Conservation (phyloP, 2,329 filamentous ascomycete species). For the Elsinoe perseae region DNA sequence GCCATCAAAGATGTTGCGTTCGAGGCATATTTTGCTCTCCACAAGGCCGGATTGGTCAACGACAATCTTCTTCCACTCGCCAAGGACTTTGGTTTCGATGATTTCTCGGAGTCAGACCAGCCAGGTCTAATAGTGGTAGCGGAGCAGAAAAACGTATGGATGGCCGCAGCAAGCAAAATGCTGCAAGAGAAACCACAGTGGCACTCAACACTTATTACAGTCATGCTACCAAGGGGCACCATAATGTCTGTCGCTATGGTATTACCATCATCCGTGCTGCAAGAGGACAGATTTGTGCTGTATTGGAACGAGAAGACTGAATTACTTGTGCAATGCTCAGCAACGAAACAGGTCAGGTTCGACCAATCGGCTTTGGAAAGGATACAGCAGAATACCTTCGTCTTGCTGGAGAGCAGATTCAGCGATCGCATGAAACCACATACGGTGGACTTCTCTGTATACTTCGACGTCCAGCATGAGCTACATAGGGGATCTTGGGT, state of each 20-base stretch:
- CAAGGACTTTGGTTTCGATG: slow-evolving; percentile 19
- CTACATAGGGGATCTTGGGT: neutral
- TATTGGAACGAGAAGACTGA: slow-evolving; percentile 23
- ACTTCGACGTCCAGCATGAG: neutral
- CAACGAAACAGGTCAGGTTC: neutral
- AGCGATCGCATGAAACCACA: neutral
- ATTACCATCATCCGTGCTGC: neutral
- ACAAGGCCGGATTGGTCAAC: slow-evolving; percentile 64
- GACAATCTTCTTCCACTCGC: slow-evolving; percentile 65
- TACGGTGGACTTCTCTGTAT: neutral
- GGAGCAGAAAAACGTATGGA: neutral
- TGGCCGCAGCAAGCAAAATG: neutral
- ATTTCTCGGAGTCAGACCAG: slow-evolving; percentile 19
- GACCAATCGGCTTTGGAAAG: neutral
- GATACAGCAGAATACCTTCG: neutral
- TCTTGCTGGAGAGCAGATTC: neutral
- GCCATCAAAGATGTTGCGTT: slow-evolving; percentile 79
- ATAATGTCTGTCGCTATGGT: neutral
- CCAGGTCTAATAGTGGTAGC: neutral
- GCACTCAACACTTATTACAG: neutral
- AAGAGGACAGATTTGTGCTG: slow-evolving; percentile 18
- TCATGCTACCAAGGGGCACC: neutral
- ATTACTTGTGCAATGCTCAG: neutral
- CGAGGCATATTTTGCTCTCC: slow-evolving; percentile 64
- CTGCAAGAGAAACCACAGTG: neutral